Evolutionary conservation across 129 eudicot species (phyloP), one percentile per base, ranked within the genome.

Genomic region (Chrysanthemum seticuspe): DNA sequence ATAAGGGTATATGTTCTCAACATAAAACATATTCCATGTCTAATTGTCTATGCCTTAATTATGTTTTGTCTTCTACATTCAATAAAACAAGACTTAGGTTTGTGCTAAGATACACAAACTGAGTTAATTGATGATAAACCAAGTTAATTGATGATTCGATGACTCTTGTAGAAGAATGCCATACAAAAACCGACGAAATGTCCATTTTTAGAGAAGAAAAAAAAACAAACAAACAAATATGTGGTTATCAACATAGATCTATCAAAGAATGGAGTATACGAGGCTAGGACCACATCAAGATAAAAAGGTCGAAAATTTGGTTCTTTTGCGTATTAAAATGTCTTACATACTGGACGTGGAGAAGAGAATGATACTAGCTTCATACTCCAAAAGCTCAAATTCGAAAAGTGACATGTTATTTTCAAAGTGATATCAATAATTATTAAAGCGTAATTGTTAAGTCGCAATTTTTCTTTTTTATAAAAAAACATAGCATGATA

Each of bases 281-380:
- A 51, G 51, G 36, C 52, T 36, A 51, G 78, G 78, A 64, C 78
- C 64, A 36, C 78, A 64, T 52, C 36, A 54, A 49, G 78, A 40
- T 11, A 63, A 25, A 54, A 44, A 29, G 71, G 65, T 74, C 36
- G 54, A 65, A 53, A 53, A 19, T 19, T 74, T 54, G 71, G 19
- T 14, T 52, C 16, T 10, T 62, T 63, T 73, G 63, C 74, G 11
- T 27, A 71, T 36, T 36, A 11, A 48, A 16, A 12, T 31, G 72
- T 52, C 72, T 13, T 75, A 14, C 44, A 12, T 14, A 44, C 44
- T 7, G 21, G 54, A 54, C 55, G 72, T 36, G 66, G 61, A 29
- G 60, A 49, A 73, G 19, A 64, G 5, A 64, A 74, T 74, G 54
- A 34, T 36, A 8, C 45, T 34, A 31, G 25, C 62, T 51, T 27